Base-by-base conservation (phyloP, 2,329 filamentous ascomycete genomes). In the Nectriaceae sp. region DNA sequence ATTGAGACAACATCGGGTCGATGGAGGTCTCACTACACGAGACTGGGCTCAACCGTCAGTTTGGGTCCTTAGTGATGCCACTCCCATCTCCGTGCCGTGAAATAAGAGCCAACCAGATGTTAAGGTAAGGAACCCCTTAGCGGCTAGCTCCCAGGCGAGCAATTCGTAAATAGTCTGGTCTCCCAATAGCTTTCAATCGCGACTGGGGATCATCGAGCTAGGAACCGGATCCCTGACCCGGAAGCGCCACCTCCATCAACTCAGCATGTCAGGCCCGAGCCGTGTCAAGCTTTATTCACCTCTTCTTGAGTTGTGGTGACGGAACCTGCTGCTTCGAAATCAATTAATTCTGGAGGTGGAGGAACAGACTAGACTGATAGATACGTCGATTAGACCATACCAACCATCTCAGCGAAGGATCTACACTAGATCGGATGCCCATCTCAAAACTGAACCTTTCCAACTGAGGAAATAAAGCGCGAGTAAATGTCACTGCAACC, bases 91-190 rank as follows among this genome's bases (percentile, higher is more conserved):
- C 11, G 33, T 16, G 22, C 38, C 22, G 42, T 29, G 45, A 40
- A 45, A 21, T 20, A 47, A 40, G 54, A 56, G 54, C 58, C 58
- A 33, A 16, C 18, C 42, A 40, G 54, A 46, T 61, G 50, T 48
- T 54, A 53, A 55, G 54, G 42, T 46, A 52, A 61, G 48, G 57
- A 42, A 46, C 44, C 35, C 33, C 11, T 6, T 5, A 40, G 42
- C 40, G 46, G 26, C 47, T 39, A 39, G 26, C 29, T 35, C 43
- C 33, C 35, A 50, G 36, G 49, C 39, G 29, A 53, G 49, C 19
- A 42, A 47, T 41, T 44, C 49, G 40, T 44, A 46, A 48, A 29
- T 33, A 42, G 46, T 46, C 36, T 47, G 37, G 18, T n/a, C 29
- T 46, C 21, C 45, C 42, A 38, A 36, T 18, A 29, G 21, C 44